phyloP scores from a whole-genome alignment of 73 alveolate species.

The Tetrahymena thermophila region DNA sequence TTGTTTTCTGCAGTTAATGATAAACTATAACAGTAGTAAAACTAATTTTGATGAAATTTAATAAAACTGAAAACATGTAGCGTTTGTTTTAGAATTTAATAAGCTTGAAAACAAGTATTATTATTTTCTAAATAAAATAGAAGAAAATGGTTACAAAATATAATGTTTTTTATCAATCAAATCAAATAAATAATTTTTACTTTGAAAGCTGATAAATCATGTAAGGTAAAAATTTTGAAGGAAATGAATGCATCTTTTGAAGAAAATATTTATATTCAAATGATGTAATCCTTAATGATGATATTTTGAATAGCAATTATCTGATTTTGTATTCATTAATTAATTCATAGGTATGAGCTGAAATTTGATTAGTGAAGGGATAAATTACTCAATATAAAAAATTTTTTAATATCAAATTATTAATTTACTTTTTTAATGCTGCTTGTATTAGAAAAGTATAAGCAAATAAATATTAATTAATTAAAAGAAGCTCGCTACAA shows the following conservation, averaged over 20 bases:
- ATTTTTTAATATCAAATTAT: too few species aligned
- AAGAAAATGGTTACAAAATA: not conserved
- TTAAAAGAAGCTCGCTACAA: not conserved
- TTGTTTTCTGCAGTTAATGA: too few species aligned
- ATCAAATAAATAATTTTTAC: too few species aligned
- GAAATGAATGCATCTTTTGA: not conserved
- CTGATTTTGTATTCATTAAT: not conserved
- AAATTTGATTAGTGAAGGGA: not conserved
- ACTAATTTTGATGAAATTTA: too few species aligned
- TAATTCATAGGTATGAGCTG: not conserved
- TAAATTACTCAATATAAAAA: too few species aligned
- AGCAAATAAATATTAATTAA: not conserved
- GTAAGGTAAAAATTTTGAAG: not conserved
- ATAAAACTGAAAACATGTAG: not conserved
- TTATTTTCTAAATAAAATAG: not conserved
- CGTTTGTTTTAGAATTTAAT: too few species aligned
- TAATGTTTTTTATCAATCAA: too few species aligned
- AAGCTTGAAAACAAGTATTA: not conserved
- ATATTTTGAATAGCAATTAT: not conserved
- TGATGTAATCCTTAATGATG: not conserved
- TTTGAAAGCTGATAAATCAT: not conserved
- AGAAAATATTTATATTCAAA: too few species aligned
- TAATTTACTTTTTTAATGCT: too few species aligned
- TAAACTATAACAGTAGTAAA: too few species aligned
- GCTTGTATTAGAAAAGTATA: too few species aligned